These are phyloP conservation scores for Elsinoe batatas DNA, from an alignment of 2,329 filamentous ascomycete genomes.

Conservation along the genomic window DNA sequence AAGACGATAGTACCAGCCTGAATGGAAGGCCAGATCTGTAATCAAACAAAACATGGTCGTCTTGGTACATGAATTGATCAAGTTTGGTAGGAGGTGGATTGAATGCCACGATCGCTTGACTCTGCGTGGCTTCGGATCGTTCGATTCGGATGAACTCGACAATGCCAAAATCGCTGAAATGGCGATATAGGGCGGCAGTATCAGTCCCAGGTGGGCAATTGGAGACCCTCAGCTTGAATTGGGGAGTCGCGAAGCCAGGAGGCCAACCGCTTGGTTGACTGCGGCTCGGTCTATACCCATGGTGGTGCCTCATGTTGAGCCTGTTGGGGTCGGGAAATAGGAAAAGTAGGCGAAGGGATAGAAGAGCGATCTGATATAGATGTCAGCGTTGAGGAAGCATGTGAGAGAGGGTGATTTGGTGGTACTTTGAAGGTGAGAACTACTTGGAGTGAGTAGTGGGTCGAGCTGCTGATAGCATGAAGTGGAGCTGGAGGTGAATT, in stretches of 20 bases:
- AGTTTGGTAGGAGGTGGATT: slow-evolving; percentile 9
- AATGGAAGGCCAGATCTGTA: not conserved
- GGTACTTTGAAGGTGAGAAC: too few relatives aligned
- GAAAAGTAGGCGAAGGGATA: too few relatives aligned
- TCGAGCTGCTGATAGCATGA: too few relatives aligned
- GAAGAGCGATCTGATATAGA: too few relatives aligned
- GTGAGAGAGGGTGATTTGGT: too few relatives aligned
- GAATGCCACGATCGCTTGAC: slow-evolving; percentile 3
- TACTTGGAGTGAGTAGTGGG: too few relatives aligned
- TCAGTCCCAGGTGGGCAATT: slow-evolving; percentile 13
- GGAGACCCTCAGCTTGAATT: not conserved
- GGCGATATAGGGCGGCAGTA: slow-evolving; percentile 19
- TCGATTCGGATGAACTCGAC: slow-evolving; percentile 26
- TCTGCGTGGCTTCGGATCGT: not conserved
- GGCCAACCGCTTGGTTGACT: not conserved
- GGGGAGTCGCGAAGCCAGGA: not conserved
- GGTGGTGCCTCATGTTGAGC: not conserved
- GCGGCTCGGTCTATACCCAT: not conserved
- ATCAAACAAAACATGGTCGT: not conserved
- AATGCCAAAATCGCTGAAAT: slow-evolving; percentile 20
- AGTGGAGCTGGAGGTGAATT: too few relatives aligned
- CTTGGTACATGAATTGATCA: not conserved
- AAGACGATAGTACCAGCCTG: not conserved
- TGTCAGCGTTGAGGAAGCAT: too few relatives aligned
- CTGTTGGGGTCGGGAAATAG: not conserved